A percentile compares a stretch with the other conserved stretches of the same genome.
Evolutionary conservation across 768 basidiomycete genomes (phyloP).

Genomic region (Daedaleopsis nitida): DNA sequence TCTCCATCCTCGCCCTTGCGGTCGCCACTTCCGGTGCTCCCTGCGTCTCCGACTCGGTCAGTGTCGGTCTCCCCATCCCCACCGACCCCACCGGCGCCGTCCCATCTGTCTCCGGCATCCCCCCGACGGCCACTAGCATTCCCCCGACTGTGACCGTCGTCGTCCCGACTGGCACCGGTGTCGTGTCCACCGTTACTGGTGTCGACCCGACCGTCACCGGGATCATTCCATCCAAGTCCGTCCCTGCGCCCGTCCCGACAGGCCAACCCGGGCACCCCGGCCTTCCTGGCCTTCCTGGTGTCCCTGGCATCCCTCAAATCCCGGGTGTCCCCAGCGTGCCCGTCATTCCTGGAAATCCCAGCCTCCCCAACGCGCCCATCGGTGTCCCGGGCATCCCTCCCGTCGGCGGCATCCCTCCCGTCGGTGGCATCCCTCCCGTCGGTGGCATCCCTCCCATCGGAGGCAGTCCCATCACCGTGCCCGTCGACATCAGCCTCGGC

Average conservation of each 20-base stretch:
- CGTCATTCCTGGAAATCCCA: neutral
- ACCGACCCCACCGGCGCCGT: neutral
- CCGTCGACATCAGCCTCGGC: neutral
- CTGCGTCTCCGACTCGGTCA: neutral
- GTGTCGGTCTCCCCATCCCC: neutral
- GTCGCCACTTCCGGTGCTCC: neutral
- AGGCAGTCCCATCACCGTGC: neutral
- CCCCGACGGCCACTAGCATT: neutral
- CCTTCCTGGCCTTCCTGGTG: too few relatives aligned
- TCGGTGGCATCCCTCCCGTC: neutral
- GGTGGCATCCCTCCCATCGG: neutral
- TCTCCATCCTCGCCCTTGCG: constrained; percentile 10
- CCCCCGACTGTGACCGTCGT: neutral
- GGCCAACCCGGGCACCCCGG: too few relatives aligned
- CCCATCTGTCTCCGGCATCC: neutral
- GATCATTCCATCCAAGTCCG: too few relatives aligned
- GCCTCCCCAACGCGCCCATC: neutral
- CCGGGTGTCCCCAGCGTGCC: too few relatives aligned
- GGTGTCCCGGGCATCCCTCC: neutral
- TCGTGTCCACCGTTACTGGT: too few relatives aligned
- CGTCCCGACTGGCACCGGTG: neutral
- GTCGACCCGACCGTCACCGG: too few relatives aligned
- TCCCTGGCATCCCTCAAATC: too few relatives aligned
- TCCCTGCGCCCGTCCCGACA: too few relatives aligned
- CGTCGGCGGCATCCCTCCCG: neutral